Base-by-base conservation (phyloP, 495 filamentous ascomycete species). In the Articulospora tetracladia region DNA sequence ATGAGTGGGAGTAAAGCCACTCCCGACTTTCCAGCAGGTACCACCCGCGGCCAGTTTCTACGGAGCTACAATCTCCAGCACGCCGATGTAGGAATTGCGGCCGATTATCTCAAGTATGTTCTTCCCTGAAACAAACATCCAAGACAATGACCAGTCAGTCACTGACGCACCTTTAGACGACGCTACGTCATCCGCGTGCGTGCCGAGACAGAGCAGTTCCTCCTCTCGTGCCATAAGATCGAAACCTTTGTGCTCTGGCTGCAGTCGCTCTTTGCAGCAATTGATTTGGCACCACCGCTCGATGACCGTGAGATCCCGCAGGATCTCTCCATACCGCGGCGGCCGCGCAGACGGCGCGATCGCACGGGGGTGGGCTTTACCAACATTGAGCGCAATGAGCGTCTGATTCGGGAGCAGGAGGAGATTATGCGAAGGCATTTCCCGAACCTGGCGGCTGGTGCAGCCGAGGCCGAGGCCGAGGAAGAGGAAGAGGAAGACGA, bases 41-140 rank as follows among this genome's bases (percentile, higher is more conserved):
- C 73, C 17, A 73, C 71, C 60, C 70, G 64, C 58, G 77, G 79
- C 13, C 64, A 66, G 32, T 63, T 87, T 30, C 68, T 86, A 39
- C 76, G 71, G 65, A 79, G 73, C 50, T 88, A 85, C 67, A 82
- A 80, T 28, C 73, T 89, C 24, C 80, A 87, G 51, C 77, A 87
- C 63, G 86, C 85, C 28, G 85, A 89, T 67, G 79, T 84, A 36
- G 86, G 86, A 15, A 76, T 87, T 26, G 86, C 86, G 12, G 73
- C 78, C 15, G 86, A 89, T 71, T 84, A 85, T 66, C 68, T 75
- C 59, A 86, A 86, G 76, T 83, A 69, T 52, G 72, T 72, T 59
- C 15, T 34, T 34, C 30, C 30, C 6, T 34, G 30, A 7, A 6
- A 7, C 30, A 34, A 34, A 7, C 30, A 22, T 26, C 15, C 34